Conservation (phyloP, 2,329 filamentous ascomycete species). For the Pseudogymnoascus pannorum region DNA sequence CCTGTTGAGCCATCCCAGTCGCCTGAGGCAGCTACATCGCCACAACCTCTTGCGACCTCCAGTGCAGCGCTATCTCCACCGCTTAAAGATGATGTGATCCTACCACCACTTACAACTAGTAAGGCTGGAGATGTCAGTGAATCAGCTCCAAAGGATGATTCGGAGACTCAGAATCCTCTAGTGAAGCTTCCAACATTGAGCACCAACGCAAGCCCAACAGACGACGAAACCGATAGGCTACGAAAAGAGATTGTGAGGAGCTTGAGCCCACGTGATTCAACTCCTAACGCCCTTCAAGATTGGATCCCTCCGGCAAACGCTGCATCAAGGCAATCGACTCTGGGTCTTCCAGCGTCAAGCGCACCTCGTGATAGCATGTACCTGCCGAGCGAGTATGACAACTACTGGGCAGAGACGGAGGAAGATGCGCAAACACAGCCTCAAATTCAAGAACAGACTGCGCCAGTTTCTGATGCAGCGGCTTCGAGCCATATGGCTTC, state of each 20-base stretch:
- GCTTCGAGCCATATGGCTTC: not conserved
- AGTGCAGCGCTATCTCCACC: constrained; percentile 39
- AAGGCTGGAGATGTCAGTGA: constrained; percentile 11
- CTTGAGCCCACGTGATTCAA: constrained; percentile 44
- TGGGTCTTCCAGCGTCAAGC: not conserved
- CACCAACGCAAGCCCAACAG: constrained; percentile 18
- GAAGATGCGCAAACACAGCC: constrained; percentile 25
- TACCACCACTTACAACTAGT: constrained; percentile 13
- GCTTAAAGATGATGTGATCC: constrained; percentile 34
- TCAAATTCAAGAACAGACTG: constrained; percentile 4
- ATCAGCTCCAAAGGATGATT: constrained; percentile 8
- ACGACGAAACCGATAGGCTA: constrained; percentile 62
- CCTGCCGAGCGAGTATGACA: constrained; percentile 58
- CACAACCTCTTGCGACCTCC: constrained; percentile 23
- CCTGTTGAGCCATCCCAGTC: constrained; percentile 4
- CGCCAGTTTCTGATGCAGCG: not conserved
- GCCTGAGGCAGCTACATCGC: not conserved
- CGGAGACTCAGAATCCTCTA: constrained; percentile 12
- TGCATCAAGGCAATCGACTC: constrained; percentile 10
- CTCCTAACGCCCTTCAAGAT: constrained; percentile 19
- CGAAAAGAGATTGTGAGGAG: constrained; percentile 69
- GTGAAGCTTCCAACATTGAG: constrained; percentile 18
- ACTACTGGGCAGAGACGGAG: constrained; percentile 52
- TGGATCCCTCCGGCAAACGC: constrained; percentile 12
- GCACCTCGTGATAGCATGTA: constrained; percentile 51